Percentiles rank a stretch among this genome's conserved stretches.
phyloP scores from a whole-genome alignment of 495 filamentous ascomycete species.

The Xylaria telfairii region DNA sequence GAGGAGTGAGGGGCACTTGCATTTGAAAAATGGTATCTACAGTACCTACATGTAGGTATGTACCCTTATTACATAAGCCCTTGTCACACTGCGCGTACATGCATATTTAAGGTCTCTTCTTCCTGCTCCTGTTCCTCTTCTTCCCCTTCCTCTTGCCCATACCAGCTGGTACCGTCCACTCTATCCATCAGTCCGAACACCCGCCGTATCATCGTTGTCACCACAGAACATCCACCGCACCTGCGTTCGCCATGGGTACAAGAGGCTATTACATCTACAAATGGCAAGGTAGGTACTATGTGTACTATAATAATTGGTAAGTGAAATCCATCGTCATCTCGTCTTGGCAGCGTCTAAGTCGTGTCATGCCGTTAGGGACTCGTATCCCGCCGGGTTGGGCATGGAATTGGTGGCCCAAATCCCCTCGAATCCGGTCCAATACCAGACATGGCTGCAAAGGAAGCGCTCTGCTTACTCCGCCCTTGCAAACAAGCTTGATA shows the following conservation, averaged over 20 bases:
- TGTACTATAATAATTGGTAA: background rate
- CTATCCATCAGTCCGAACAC: background rate
- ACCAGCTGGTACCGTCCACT: too few species aligned
- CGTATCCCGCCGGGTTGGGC: background rate
- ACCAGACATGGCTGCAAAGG: background rate
- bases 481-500: background rate
- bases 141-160: too few species aligned
- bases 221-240: background rate
- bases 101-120: too few species aligned
- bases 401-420: background rate
- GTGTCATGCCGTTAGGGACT: background rate
- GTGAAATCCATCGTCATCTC: background rate
- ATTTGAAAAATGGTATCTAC: too few species aligned
- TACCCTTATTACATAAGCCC: too few species aligned
- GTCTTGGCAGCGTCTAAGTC: background rate
- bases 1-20: too few species aligned
- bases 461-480: background rate
- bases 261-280: background rate
- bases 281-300: conserved; percentile 8
- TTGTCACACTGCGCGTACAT: too few species aligned
- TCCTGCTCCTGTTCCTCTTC: too few species aligned
- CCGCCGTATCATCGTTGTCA: background rate
- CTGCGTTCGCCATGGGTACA: background rate
- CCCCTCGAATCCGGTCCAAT: background rate
- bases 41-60: too few species aligned